Evolutionary conservation across 2,329 filamentous ascomycete species (phyloP), one percentile per base, ranked within the genome.

Genomic region (Thelonectria rubi): DNA sequence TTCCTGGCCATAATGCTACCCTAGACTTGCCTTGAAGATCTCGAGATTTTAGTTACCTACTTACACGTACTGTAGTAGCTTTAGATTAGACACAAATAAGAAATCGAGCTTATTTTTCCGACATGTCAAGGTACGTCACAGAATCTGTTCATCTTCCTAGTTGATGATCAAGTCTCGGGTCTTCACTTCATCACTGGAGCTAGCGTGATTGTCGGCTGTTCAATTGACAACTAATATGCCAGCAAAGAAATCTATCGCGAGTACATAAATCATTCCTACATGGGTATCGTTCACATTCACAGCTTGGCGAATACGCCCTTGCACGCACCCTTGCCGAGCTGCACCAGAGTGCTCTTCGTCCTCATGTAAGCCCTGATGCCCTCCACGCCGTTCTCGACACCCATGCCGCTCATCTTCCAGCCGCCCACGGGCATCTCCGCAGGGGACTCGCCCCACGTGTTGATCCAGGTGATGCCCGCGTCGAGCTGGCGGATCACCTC

Each of bases 351-450:
- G 77, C 92, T 96, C 83, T 95, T 96, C 70, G 94, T 95, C 78
- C 88, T 83, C 54, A 93, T 85, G 89, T 93, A 97, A 3, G 91
- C 90, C 76, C 91, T 89, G 55, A 97, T 83, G 0, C 93, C 93
- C 70, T 85, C 87, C 60, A 88, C 82, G 3, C 93, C 93, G 75
- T 97, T 97, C 82, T 97, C 93, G 2, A 96, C 88, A 0, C 93
- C 93, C 10, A 97, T 79, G 34, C 93, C 93, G 74, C 92, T 96
- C 83, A 91, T 85, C 81, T 97, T 97, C 93, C 93, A 97, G 0
- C 93, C 93, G 10, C 93, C 93, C 0, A 97, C 93, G 2, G 91
- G 90, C 93, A 97, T 97, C 81, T 97, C 93, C 0, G 93, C 92
- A 0, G 93, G 93, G 50, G 86, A 90, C 80, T 97, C 93, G n/a